Percentiles rank a stretch among this genome's conserved stretches.
phyloP scores from a whole-genome alignment of 768 basidiomycete species.

The Termitomyces sp. region DNA sequence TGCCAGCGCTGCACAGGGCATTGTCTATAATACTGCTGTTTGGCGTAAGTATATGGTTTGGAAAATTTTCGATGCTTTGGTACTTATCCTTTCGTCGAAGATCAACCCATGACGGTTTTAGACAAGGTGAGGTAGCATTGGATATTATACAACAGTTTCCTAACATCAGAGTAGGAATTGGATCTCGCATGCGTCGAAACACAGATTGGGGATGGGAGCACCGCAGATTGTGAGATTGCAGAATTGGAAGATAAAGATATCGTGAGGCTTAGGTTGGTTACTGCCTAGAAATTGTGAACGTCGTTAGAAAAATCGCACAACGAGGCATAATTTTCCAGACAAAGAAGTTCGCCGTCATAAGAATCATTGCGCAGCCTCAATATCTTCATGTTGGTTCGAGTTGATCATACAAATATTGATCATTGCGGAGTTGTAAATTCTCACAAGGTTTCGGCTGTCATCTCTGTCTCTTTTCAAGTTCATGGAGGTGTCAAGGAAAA shows the following conservation, averaged over 20 bases:
- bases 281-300: background rate
- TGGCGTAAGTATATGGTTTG: constrained; percentile 71
- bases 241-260: constrained; percentile 31
- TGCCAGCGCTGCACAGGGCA: constrained; percentile 76
- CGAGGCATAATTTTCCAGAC: background rate
- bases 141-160: background rate
- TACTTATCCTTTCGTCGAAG: constrained; percentile 31
- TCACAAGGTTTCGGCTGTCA: constrained; percentile 10
- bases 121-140: constrained; percentile 45
- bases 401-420: constrained; percentile 3
- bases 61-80: constrained; percentile 6
- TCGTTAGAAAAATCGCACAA: background rate
- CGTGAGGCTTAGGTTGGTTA: constrained; percentile 29
- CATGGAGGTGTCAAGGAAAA: constrained; percentile 43
- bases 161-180: constrained; percentile 41
- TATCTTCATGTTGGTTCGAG: background rate
- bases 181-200: constrained; percentile 91
- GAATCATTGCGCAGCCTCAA: background rate
- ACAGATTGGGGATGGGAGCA: constrained; percentile 78
- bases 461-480: constrained; percentile 33
- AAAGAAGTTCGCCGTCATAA: background rate
- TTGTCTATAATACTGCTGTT: constrained; percentile 75
- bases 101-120: constrained; percentile 89
- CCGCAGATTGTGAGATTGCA: constrained; percentile 83
- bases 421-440: constrained; percentile 35